Evolutionary conservation across 441 rosid species (phyloP).

Genomic region (Raphanus hybrid): DNA sequence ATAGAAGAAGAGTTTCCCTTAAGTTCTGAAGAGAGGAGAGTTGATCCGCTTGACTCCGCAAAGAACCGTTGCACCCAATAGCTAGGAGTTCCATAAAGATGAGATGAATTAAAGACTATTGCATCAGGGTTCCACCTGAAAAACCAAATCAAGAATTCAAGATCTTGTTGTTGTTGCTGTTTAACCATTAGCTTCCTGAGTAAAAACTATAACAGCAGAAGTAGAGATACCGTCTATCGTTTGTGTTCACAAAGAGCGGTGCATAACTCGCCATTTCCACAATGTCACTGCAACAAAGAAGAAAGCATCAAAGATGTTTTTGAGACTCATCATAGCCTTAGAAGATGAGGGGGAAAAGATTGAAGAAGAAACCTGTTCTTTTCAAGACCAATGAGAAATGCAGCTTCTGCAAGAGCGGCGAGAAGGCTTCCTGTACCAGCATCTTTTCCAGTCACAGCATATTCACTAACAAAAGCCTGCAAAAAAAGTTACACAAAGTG

Average conservation of each 20-base stretch:
- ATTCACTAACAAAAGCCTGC: slow-evolving; percentile 94
- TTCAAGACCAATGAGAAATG: slow-evolving; percentile 85
- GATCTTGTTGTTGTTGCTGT: slow-evolving; percentile 2
- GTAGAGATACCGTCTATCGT: slow-evolving; percentile 67
- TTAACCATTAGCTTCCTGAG: not conserved
- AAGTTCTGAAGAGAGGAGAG: slow-evolving; percentile 60
- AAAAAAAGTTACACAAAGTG: slow-evolving; percentile 16
- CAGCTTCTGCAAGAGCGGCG: slow-evolving; percentile 91
- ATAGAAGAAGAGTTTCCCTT: slow-evolving; percentile 55
- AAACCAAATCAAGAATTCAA: not conserved
- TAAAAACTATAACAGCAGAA: not conserved
- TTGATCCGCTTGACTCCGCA: slow-evolving; percentile 78
- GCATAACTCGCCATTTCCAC: slow-evolving; percentile 96
- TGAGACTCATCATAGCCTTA: too few species aligned
- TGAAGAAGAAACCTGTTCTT: slow-evolving; percentile 66
- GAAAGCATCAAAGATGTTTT: slow-evolving; percentile 10
- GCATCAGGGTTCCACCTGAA: slow-evolving; percentile 92
- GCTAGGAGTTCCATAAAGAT: slow-evolving; percentile 88
- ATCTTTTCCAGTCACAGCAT: slow-evolving; percentile 86
- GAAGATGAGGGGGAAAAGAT: not conserved
- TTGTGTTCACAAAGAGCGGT: slow-evolving; percentile 84
- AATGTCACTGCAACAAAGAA: slow-evolving; percentile 61
- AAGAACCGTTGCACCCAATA: slow-evolving; percentile 86
- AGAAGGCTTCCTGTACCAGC: slow-evolving; percentile 86
- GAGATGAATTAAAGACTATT: slow-evolving; percentile 76